A percentile compares a stretch with the other conserved stretches of the same genome.
Evolutionary conservation across 192 early-diverging fungal genomes (phyloP).

Genomic region (Backusella macrospora): DNA sequence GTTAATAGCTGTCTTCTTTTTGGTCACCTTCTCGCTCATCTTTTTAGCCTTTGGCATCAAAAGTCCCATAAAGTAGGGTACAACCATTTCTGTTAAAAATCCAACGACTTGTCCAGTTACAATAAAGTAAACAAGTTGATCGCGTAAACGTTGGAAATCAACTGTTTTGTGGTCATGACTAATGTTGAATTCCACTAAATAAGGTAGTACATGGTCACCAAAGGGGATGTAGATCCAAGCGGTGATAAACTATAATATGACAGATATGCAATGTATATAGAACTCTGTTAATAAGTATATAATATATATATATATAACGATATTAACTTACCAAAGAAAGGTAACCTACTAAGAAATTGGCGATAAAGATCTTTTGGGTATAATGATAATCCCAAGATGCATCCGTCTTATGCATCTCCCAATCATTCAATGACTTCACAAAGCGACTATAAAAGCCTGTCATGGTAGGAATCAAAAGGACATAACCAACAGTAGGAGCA

Average conservation of each 20-base stretch:
- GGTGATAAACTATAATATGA: conserved; percentile 61
- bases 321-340: conserved; percentile 61
- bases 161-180: conserved; percentile 45
- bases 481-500: conserved; percentile 76
- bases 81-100: conserved; percentile 69
- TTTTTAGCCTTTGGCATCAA: conserved; percentile 39
- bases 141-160: conserved; percentile 58
- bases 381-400: conserved; percentile 68
- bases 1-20: not conserved
- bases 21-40: conserved; percentile 2
- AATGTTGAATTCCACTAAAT: conserved; percentile 45
- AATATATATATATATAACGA: not conserved
- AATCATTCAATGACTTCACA: conserved; percentile 66
- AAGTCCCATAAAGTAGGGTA: conserved; percentile 68
- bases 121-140: conserved; percentile 75
- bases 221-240: conserved; percentile 89
- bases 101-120: conserved; percentile 83
- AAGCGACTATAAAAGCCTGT: conserved; percentile 65
- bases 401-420: conserved; percentile 84
- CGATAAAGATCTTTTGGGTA: conserved; percentile 85
- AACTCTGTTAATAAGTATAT: not conserved
- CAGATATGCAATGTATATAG: not conserved
- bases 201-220: conserved; percentile 64
- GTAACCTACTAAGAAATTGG: conserved; percentile 81
- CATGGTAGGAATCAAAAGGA: conserved; percentile 71